Base-by-base conservation (phyloP, 75 land plant species). In the Adiantum capillusveneris region DNA sequence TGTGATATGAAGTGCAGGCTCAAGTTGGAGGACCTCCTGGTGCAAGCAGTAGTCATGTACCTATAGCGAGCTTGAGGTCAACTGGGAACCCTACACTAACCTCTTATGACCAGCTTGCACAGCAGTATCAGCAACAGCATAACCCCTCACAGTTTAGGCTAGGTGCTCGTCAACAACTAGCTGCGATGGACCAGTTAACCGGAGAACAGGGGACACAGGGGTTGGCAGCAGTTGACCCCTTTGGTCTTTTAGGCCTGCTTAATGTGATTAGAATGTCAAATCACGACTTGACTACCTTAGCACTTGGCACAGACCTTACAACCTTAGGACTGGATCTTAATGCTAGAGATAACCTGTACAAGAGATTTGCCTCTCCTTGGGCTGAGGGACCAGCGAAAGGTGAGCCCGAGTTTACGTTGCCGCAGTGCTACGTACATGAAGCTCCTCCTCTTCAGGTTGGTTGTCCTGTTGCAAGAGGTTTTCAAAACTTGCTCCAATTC, bases 361-460 rank as follows among this genome's bases (percentile, higher is more conserved):
- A 65, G 62, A 74, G 68, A 25, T 78, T 78, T 74, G 78, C 78
- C 17, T 74, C 78, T 42, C 80, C 80, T 6, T 78, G 80, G 80
- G 78, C 80, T 53, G 80, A 78, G 0, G 80, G 67, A 30, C 80
- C 80, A 21, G 61, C 41, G n/a, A 70, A 77, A 59, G 80, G 80
- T 20, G 80, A 78, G 25, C 80, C 80, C 0, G 80, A 78, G 67
- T 78, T 74, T 26, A 59, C 68, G 9, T 53, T 78, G 52, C 80
- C 80, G 3, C 63, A 62, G 26, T 78, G 80, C 51, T 78, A 78
- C 58, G 60, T 64, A 6, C 80, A 78, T 39, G 57, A 51, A 63
- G 73, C 78, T 1, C 80, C 70, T 28, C 56, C 39, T 42, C 64
- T 78, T 31, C 80, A 78, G 73, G 80, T 78, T 11, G 26, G 67